Evolutionary conservation across 2,329 filamentous ascomycete genomes (phyloP).

Genomic region (Aspergillus viridinutans): DNA sequence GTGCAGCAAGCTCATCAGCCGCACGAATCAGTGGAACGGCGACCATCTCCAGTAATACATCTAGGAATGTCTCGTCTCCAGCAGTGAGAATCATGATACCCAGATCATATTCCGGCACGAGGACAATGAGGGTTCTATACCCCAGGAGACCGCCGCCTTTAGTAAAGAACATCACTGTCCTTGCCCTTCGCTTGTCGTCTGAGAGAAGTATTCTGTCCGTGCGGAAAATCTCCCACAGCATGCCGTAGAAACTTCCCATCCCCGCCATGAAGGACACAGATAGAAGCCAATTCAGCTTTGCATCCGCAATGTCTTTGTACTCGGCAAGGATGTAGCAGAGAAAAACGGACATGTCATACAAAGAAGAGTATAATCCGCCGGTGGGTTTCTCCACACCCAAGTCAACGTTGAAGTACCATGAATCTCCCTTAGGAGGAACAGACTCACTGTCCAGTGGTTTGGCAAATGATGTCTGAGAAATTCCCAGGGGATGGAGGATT

Average conservation of each 20-base stretch:
- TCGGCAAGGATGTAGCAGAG: constrained; percentile 41
- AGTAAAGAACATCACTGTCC: constrained; percentile 40
- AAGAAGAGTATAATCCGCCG: constrained; percentile 42
- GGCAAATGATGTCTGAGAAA: constrained; percentile 6
- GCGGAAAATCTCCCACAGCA: constrained; percentile 47
- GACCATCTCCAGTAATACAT: constrained; percentile 9
- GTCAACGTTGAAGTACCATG: constrained; percentile 23
- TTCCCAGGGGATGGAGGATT: constrained; percentile 16
- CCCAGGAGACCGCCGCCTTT: constrained; percentile 43
- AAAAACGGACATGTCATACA: constrained; percentile 41
- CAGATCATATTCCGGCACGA: constrained; percentile 44
- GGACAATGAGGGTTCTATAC: constrained; percentile 38
- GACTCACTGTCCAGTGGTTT: not conserved
- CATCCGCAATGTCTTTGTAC: constrained; percentile 39
- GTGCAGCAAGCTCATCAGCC: constrained; percentile 13
- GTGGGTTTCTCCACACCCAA: constrained; percentile 7
- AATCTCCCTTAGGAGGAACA: constrained; percentile 9
- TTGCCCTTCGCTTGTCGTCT: constrained; percentile 16
- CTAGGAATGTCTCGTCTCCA: constrained; percentile 10
- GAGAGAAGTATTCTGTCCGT: constrained; percentile 35
- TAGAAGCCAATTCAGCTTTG: constrained; percentile 42
- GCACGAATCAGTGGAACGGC: constrained; percentile 14
- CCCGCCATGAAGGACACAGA: constrained; percentile 36
- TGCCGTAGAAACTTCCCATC: constrained; percentile 41
- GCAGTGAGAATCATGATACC: constrained; percentile 39